Percentiles rank a stretch among this genome's conserved stretches.
These are phyloP conservation scores for Claviceps spartinae DNA, from an alignment of 2,329 filamentous ascomycete genomes.

Conservation along the genomic window DNA sequence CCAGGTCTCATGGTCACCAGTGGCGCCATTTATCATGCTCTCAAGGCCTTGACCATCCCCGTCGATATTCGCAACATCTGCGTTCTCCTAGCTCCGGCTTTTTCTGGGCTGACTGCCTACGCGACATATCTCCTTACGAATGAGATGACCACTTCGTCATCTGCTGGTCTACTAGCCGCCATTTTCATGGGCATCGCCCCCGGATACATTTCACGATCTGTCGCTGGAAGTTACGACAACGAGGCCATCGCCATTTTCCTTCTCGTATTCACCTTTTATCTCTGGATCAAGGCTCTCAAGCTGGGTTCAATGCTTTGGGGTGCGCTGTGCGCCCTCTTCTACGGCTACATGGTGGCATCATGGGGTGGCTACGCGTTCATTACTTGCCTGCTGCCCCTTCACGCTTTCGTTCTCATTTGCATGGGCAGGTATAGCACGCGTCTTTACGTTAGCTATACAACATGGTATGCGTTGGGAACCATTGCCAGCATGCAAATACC, in stretches of 20 bases:
- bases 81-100: slow-evolving; percentile 86
- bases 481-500: slow-evolving; percentile 98
- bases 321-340: slow-evolving; percentile 85
- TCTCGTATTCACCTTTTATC: slow-evolving; percentile 93
- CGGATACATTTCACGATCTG: slow-evolving; percentile 94
- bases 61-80: slow-evolving; percentile 99
- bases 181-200: slow-evolving; percentile 95
- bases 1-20: slow-evolving; percentile 98
- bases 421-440: slow-evolving; percentile 95
- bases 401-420: slow-evolving; percentile 83
- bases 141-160: slow-evolving; percentile 92
- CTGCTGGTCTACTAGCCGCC: slow-evolving; percentile 86
- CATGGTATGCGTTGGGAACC: slow-evolving; percentile 94
- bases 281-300: slow-evolving; percentile 99
- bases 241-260: slow-evolving; percentile 99
- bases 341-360: slow-evolving; percentile 99
- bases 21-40: slow-evolving; percentile 87
- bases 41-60: slow-evolving; percentile 76
- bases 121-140: slow-evolving; percentile 91
- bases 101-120: slow-evolving; percentile 85
- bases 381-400: slow-evolving; percentile 87
- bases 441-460: slow-evolving; percentile 92
- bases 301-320: slow-evolving; percentile 94
- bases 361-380: slow-evolving; percentile 99
- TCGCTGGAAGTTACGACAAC: slow-evolving; percentile 97